Base-by-base conservation (phyloP, 2,329 filamentous ascomycete genomes). In the Acarospora socialis region DNA sequence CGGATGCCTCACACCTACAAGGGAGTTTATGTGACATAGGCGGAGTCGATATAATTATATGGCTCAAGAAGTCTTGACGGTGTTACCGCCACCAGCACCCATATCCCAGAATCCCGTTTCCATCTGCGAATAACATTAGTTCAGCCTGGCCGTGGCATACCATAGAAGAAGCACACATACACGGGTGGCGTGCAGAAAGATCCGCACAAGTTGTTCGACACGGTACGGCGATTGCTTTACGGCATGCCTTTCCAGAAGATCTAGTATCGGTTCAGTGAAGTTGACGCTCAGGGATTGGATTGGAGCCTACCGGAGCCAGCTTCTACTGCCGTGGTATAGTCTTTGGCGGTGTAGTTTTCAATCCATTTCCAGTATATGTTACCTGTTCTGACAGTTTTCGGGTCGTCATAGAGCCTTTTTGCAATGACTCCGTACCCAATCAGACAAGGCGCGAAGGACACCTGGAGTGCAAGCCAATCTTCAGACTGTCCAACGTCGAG, bases 301-400 rank as follows among this genome's bases (percentile, higher is more conserved):
- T 10, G 10, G 10, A 18, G 51, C 68, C 54, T 59, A 82, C 80
- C 73, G 33, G 67, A 72, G 14, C 81, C 82, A 3, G 72, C 64
- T 41, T 62, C 63, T 33, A 92, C 80, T 4, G 81, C 81, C 39
- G 74, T 64, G 1, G 64, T 57, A 43, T 92, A 94, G 50, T 90
- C 81, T 1, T 81, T 75, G 2, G 76, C 79, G 10, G 80, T 70
- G 49, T 94, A 95, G 48, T 82, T 92, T 50, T 86, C 66, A 43
- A 95, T 82, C 87, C 87, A 95, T 27, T 74, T 69, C 77, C 80
- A 90, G 59, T 92, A 95, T 12, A 59, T 64, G 51, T 87, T 92
- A 0, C 63, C 71, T 8, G 77, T 63, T 22, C 65, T 64, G 29
- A 60, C 46, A 21, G 73, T 78, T n/a, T 60, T 62, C 29, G 66